Conservation (phyloP, 345 rosid genomes). For the Arabis alpina region DNA sequence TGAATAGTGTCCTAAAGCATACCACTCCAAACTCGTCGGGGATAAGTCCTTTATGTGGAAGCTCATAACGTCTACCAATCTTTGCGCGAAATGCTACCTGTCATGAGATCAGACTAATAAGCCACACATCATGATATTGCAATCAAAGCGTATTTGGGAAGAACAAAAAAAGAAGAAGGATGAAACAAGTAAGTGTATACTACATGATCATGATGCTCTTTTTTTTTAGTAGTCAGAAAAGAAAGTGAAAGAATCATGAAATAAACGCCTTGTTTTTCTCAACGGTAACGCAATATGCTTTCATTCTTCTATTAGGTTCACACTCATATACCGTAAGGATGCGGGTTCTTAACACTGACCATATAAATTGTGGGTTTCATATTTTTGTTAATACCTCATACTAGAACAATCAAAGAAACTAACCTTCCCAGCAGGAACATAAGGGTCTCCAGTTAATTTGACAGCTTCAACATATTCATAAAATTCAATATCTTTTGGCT, state of each 20-base stretch:
- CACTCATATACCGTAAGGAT: slow-evolving; percentile 12
- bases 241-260: slow-evolving; percentile 2
- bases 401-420: slow-evolving; percentile 24
- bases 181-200: not conserved
- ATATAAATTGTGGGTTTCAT: not conserved
- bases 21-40: slow-evolving; percentile 99
- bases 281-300: not conserved
- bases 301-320: slow-evolving; percentile 6
- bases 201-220: not conserved
- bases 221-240: not conserved
- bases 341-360: slow-evolving; percentile 10
- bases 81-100: slow-evolving; percentile 97
- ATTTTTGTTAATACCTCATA: slow-evolving; percentile 22
- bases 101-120: slow-evolving; percentile 20
- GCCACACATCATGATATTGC: slow-evolving; percentile 27
- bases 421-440: slow-evolving; percentile 98
- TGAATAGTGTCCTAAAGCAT: slow-evolving; percentile 25
- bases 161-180: not conserved
- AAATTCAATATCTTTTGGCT: slow-evolving; percentile 66
- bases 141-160: not conserved
- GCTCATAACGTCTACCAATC: slow-evolving; percentile 87
- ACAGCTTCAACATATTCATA: slow-evolving; percentile 95
- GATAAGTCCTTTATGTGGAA: slow-evolving; percentile 91
- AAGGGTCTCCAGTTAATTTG: slow-evolving; percentile 89
- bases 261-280: not conserved